Conservation (phyloP, 2,329 filamentous ascomycete genomes). For the Colletotrichum lupini region DNA sequence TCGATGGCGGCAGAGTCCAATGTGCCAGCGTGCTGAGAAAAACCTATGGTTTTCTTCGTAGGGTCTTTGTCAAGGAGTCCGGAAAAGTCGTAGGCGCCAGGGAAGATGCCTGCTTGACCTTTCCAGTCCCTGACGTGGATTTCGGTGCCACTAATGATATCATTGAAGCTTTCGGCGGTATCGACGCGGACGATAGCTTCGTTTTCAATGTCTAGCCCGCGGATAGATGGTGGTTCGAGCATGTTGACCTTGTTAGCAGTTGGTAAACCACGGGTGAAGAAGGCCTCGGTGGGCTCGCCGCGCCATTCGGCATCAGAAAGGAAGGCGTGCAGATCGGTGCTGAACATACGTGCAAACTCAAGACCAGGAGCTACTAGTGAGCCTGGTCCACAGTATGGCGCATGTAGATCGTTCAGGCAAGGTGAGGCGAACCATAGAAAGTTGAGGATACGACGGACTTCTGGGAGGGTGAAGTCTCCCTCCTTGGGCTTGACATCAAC, state of each 20-base stretch:
- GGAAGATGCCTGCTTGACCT: neutral
- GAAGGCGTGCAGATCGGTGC: neutral
- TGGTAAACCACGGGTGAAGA: conserved; percentile 8
- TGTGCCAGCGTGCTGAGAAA: conserved; percentile 25
- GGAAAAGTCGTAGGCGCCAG: conserved; percentile 19
- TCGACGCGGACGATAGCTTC: neutral
- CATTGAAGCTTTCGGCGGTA: neutral
- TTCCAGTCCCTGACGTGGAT: neutral
- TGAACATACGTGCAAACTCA: conserved; percentile 1
- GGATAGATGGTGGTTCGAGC: neutral
- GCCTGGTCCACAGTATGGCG: neutral
- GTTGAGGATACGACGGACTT: neutral
- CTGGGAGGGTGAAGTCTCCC: neutral
- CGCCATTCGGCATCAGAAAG: conserved; percentile 1
- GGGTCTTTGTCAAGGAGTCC: neutral
- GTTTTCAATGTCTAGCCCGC: neutral
- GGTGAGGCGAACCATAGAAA: conserved; percentile 18
- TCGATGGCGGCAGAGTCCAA: conserved; percentile 2
- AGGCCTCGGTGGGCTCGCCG: neutral
- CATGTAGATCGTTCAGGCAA: conserved; percentile 3
- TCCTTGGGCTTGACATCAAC: neutral
- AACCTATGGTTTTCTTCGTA: neutral
- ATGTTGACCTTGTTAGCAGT: neutral
- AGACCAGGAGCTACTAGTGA: conserved; percentile 17
- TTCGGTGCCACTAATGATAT: neutral